phyloP scores from a whole-genome alignment of 352 stramenopile genomes.

The Halophytophthora batemanensis region DNA sequence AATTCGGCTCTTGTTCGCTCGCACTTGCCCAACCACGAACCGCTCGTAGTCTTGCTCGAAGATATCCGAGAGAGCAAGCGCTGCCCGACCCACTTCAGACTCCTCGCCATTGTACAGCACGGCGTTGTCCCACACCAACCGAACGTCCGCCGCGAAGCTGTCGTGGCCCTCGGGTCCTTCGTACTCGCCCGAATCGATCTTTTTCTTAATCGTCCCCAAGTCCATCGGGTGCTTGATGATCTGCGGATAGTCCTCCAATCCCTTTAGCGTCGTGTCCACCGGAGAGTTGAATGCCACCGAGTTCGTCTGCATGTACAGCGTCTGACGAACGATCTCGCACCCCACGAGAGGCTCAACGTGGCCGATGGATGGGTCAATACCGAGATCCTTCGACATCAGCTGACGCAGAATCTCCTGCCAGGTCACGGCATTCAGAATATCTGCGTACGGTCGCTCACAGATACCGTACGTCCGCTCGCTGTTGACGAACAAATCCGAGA shows the following conservation, averaged over 20 bases:
- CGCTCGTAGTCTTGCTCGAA: constrained; percentile 81
- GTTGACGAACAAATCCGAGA: constrained; percentile 74
- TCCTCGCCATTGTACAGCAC: constrained; percentile 78
- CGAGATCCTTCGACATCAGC: constrained; percentile 78
- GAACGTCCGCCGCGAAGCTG: constrained; percentile 69
- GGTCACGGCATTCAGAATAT: constrained; percentile 75
- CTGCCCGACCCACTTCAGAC: constrained; percentile 66
- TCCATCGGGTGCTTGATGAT: constrained; percentile 90
- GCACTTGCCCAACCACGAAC: constrained; percentile 60
- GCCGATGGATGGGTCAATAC: constrained; percentile 69
- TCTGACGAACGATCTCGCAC: constrained; percentile 78
- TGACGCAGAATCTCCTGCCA: constrained; percentile 85
- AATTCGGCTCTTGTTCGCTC: constrained; percentile 51
- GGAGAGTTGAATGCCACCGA: constrained; percentile 79
- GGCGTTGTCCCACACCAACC: constrained; percentile 85
- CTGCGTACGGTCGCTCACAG: constrained; percentile 60
- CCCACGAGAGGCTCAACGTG: constrained; percentile 70
- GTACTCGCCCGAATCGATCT: constrained; percentile 71
- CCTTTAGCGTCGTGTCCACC: constrained; percentile 74
- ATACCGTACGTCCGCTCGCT: constrained; percentile 73
- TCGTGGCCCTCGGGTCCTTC: constrained; percentile 56
- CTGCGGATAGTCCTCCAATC: constrained; percentile 83
- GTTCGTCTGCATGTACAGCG: constrained; percentile 80
- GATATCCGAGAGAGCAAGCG: constrained; percentile 68
- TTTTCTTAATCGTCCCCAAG: constrained; percentile 83